Percentiles rank a stretch among this genome's conserved stretches.
phyloP scores from a whole-genome alignment of 2,329 filamentous ascomycete species.

The Pestalotiopsis sp. region DNA sequence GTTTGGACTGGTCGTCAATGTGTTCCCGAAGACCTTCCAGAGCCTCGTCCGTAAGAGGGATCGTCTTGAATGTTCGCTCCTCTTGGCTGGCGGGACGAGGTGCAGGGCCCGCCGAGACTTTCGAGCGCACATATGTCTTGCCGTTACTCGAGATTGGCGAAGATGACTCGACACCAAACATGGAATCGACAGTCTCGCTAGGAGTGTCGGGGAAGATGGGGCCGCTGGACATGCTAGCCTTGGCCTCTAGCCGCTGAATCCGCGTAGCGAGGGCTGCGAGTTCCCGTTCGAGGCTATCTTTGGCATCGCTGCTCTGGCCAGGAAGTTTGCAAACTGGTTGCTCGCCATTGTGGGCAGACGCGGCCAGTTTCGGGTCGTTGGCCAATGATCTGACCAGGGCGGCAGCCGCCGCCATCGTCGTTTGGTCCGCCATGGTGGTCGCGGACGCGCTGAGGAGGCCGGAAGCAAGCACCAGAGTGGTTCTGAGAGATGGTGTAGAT shows the following conservation, averaged over 20 bases:
- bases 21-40: conserved; percentile 85
- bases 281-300: conserved; percentile 79
- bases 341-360: conserved; percentile 39
- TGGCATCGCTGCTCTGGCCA: conserved; percentile 72
- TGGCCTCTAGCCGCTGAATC: conserved; percentile 80
- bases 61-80: conserved; percentile 37
- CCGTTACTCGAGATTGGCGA: conserved; percentile 44
- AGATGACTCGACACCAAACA: conserved; percentile 59
- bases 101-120: conserved; percentile 44
- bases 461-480: background rate
- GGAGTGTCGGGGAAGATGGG: conserved; percentile 75
- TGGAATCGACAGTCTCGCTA: conserved; percentile 69
- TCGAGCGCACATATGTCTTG: conserved; percentile 37
- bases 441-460: background rate
- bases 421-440: conserved; percentile 51
- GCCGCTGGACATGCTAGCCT: conserved; percentile 62
- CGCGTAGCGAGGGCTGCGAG: conserved; percentile 75
- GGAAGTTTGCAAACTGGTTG: conserved; percentile 67
- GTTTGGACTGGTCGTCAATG: conserved; percentile 89
- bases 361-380: conserved; percentile 38
- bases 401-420: conserved; percentile 53
- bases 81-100: conserved; percentile 35
- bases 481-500: background rate
- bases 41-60: conserved; percentile 75
- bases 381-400: conserved; percentile 55